Conservation (phyloP, 306 rosid species). For the Lotus japonicus region DNA sequence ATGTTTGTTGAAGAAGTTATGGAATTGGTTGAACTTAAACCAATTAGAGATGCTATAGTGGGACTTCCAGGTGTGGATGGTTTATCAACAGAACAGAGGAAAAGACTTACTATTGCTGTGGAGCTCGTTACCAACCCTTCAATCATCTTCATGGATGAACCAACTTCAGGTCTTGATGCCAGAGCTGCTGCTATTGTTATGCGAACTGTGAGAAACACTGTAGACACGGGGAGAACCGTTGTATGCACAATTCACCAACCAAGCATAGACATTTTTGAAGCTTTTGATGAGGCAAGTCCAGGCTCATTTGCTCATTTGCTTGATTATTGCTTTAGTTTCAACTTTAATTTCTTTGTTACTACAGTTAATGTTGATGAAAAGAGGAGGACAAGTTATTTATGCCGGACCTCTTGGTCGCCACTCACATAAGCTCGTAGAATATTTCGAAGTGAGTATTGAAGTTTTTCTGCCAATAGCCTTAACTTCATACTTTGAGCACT, state of each 20-base stretch:
- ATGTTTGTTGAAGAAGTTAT: constrained; percentile 48
- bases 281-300: constrained; percentile 35
- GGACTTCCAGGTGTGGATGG: constrained; percentile 42
- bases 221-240: constrained; percentile 33
- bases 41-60: constrained; percentile 41
- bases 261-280: constrained; percentile 35
- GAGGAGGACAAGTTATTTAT: constrained; percentile 49
- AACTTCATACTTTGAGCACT: not conserved
- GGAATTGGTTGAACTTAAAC: constrained; percentile 51
- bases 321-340: not conserved
- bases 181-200: constrained; percentile 37
- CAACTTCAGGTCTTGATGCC: constrained; percentile 38
- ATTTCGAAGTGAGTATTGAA: constrained; percentile 26
- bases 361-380: constrained; percentile 42
- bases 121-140: constrained; percentile 49
- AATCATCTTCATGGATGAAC: constrained; percentile 42
- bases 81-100: constrained; percentile 49
- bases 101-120: constrained; percentile 51
- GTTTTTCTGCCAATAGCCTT: not conserved
- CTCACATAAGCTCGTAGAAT: constrained; percentile 30
- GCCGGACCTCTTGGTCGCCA: constrained; percentile 44
- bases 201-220: constrained; percentile 30
- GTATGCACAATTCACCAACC: constrained; percentile 43
- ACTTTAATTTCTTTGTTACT: not conserved
- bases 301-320: not conserved